phyloP scores from a whole-genome alignment of 805 yeast species.

The Pichia paraexigua region DNA sequence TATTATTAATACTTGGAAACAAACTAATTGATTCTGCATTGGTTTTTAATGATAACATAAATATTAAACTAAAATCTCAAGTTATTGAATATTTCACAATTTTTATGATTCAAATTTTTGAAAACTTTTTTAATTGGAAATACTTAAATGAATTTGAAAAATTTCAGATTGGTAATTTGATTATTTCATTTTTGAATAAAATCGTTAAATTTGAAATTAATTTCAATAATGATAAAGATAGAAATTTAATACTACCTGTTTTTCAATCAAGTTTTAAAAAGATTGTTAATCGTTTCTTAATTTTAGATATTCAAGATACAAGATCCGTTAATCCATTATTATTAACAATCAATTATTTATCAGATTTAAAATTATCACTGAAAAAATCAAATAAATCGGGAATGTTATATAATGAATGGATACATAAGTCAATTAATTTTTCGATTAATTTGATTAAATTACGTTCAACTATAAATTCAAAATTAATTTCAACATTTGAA shows the following conservation, averaged over 20 bases:
- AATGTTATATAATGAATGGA: conserved; percentile 42
- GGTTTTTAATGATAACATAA: conserved; percentile 29
- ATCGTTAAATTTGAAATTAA: conserved; percentile 50
- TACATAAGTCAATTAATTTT: conserved; percentile 44
- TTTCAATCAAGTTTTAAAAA: conserved; percentile 43
- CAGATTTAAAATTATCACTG: conserved; percentile 16
- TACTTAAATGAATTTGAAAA: conserved; percentile 50
- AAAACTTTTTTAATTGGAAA: conserved; percentile 65
- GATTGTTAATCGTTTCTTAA: conserved; percentile 50
- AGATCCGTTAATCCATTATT: conserved; percentile 50
- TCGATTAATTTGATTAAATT: conserved; percentile 48
- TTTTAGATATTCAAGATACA: conserved; percentile 38
- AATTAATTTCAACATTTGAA: conserved; percentile 60
- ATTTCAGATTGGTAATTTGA: conserved; percentile 48
- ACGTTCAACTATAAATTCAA: conserved; percentile 39
- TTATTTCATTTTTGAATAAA: conserved; percentile 46
- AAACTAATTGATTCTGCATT: conserved; percentile 46
- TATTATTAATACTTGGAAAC: conserved; percentile 48
- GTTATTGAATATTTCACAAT: conserved; percentile 46
- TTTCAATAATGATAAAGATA: conserved; percentile 26
- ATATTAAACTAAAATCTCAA: conserved; percentile 39
- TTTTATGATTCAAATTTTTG: conserved; percentile 63
- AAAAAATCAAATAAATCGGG: conserved; percentile 27
- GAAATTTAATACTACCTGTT: neutral
- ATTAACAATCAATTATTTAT: conserved; percentile 39